Evolutionary conservation across 2,329 filamentous ascomycete species (phyloP), one percentile per base, ranked within the genome.

Genomic region (Hypoxylon sp.): DNA sequence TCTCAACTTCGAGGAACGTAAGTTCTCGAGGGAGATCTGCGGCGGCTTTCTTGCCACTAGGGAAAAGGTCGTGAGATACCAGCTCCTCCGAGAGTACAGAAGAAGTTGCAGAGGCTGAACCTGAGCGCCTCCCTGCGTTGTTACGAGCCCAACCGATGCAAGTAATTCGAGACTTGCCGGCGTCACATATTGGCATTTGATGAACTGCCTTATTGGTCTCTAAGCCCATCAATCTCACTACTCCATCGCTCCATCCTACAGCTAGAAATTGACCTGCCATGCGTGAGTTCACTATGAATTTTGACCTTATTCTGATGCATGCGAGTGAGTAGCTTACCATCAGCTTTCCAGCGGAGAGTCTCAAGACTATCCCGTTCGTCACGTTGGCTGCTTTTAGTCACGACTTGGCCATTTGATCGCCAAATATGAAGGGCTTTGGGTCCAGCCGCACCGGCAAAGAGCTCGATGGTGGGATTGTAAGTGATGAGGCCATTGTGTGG

Each of bases 381-480:
- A 21, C 79, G 76, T 65, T 85, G 84, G 65, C 83, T 83, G 46
- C 82, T 84, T 70, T 84, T 87, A 60, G 85, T 84, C 9, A 89
- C 86, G 6, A 82, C 73, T 71, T 98, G 93, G 1, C 91, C 91
- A 67, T 91, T 93, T 14, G 94, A 86, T 52, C 95, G 87, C 79
- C 91, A 94, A 46, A 97, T 89, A 71, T 91, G 86, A 17, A 98
- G 82, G 53, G 89, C 89, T 52, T 89, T 89, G 66, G 89, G 87
- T 14, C 86, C 84, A n/a, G 86, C 87, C 11, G 92, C 91, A 11
- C 94, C 85, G 4, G 91, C 90, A n/a, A 91, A 85, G 49, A 98
- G 85, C 80, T 98, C 93, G 82, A 97, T 92, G 7, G 90, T 91
- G 14, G 94, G 93, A 79, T 93, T 97, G 79, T 92, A 93, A 25